phyloP scores from a whole-genome alignment of 2,329 filamentous ascomycete genomes.

The Byssothecium circinans region DNA sequence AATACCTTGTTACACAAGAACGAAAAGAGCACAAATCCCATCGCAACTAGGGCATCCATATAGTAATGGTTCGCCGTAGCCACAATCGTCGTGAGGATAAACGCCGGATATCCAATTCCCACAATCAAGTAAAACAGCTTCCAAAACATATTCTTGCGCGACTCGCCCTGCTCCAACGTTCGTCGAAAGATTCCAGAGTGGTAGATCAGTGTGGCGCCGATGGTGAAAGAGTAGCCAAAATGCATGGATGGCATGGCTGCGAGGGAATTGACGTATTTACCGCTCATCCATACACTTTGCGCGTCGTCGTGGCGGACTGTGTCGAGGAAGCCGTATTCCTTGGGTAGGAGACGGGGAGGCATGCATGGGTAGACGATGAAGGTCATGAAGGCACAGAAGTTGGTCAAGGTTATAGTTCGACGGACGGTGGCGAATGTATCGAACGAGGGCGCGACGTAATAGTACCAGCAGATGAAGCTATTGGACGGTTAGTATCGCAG shows the following conservation, averaged over 20 bases:
- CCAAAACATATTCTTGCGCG: conserved; percentile 45
- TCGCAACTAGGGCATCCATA: conserved; percentile 57
- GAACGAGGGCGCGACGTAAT: conserved; percentile 59
- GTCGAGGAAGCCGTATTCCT: conserved; percentile 50
- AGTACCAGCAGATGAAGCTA: conserved; percentile 67
- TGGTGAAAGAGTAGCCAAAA: conserved; percentile 58
- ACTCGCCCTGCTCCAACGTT: conserved; percentile 46
- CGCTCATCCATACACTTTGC: conserved; percentile 51
- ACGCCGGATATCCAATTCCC: conserved; percentile 56
- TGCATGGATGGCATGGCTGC: conserved; percentile 56
- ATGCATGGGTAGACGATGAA: conserved; percentile 55
- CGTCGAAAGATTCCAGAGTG: conserved; percentile 54
- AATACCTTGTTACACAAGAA: conserved; percentile 55
- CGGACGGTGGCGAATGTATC: conserved; percentile 48
- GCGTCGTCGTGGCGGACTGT: conserved; percentile 52
- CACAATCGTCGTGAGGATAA: conserved; percentile 61
- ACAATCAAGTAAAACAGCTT: conserved; percentile 50
- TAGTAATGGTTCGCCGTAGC: conserved; percentile 66
- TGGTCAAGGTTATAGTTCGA: conserved; percentile 54
- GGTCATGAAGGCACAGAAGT: conserved; percentile 54
- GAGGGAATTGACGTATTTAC: conserved; percentile 50
- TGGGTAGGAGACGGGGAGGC: conserved; percentile 52
- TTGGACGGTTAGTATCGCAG: conserved; percentile 16
- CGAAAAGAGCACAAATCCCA: conserved; percentile 51
- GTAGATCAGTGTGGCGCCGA: conserved; percentile 56